phyloP scores from a whole-genome alignment of 164 flowering plant species.

The Taxillus chinensis region DNA sequence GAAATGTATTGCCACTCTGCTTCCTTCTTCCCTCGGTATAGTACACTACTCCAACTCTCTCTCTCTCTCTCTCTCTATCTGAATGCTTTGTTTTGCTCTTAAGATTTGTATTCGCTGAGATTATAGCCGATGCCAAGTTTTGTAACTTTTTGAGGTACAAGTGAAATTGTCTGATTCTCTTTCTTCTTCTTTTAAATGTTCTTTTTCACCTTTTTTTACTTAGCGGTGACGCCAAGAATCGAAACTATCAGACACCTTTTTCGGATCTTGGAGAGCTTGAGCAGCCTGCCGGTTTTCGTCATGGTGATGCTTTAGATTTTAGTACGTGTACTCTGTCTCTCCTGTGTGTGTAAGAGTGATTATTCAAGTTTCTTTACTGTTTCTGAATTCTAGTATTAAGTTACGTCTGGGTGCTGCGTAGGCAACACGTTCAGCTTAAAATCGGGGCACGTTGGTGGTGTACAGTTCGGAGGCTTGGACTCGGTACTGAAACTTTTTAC shows the following conservation, averaged over 20 bases:
- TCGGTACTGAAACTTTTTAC: constrained; percentile 19
- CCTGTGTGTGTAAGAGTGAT: not conserved
- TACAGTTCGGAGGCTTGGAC: constrained; percentile 35
- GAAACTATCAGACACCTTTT: constrained; percentile 28
- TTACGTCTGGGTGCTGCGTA: constrained; percentile 8
- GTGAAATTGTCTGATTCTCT: not conserved
- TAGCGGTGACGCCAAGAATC: constrained; percentile 31
- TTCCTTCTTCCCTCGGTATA: constrained; percentile 30
- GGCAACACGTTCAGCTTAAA: constrained; percentile 29
- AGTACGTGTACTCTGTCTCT: constrained; percentile 33
- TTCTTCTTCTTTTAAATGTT: not conserved
- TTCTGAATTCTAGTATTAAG: not conserved
- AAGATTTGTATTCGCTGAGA: not conserved
- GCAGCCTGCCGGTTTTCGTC: constrained; percentile 39
- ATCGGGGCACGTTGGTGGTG: constrained; percentile 23
- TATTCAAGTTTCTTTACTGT: not conserved
- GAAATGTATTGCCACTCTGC: constrained; percentile 35
- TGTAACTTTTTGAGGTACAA: not conserved
- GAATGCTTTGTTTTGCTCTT: not conserved
- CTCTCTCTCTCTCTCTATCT: constrained; percentile 1
- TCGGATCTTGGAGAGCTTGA: constrained; percentile 52
- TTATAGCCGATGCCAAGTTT: too few species aligned
- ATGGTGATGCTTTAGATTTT: constrained; percentile 53
- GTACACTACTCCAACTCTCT: not conserved
- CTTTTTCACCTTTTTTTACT: not conserved